phyloP scores from a whole-genome alignment of 2,329 filamentous ascomycete species.

The Zarea fungicola region DNA sequence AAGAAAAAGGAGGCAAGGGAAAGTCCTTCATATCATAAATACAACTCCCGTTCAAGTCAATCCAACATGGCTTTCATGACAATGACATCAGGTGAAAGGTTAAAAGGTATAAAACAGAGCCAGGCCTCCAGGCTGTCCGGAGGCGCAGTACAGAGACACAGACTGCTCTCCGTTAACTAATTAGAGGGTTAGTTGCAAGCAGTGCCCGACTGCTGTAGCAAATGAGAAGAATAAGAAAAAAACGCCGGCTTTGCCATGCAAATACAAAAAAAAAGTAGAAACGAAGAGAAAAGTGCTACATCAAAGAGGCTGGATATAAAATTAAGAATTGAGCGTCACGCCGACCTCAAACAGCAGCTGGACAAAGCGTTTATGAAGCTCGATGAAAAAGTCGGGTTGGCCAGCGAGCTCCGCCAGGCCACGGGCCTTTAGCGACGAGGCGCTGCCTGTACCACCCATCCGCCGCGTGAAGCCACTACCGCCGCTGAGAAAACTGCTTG shows the following conservation, averaged over 20 bases:
- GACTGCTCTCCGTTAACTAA: constrained; percentile 1
- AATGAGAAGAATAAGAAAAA: constrained; percentile 13
- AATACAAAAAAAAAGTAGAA: constrained; percentile 4
- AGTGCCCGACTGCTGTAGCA: constrained; percentile 11
- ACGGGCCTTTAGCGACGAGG: constrained; percentile 51
- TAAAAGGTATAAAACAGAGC: constrained; percentile 1
- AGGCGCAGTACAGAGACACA: neutral
- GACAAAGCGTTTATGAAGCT: constrained; percentile 60
- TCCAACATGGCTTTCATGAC: constrained; percentile 1
- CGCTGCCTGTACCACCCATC: constrained; percentile 52
- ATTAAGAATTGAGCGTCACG: constrained; percentile 46
- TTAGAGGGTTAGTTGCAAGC: neutral
- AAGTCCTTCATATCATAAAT: neutral
- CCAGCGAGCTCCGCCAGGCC: constrained; percentile 63
- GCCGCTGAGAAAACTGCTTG: constrained; percentile 52
- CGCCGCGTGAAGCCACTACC: constrained; percentile 53
- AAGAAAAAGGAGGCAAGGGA: neutral
- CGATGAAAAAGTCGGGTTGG: constrained; percentile 62
- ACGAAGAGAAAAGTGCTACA: constrained; percentile 1
- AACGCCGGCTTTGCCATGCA: constrained; percentile 20
- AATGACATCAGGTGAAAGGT: neutral
- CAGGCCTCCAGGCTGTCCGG: neutral
- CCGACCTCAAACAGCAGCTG: constrained; percentile 56
- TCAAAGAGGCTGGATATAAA: neutral
- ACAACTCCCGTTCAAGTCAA: neutral